These are phyloP conservation scores for Candida orba DNA, from an alignment of 805 yeast species.

Conservation along the genomic window DNA sequence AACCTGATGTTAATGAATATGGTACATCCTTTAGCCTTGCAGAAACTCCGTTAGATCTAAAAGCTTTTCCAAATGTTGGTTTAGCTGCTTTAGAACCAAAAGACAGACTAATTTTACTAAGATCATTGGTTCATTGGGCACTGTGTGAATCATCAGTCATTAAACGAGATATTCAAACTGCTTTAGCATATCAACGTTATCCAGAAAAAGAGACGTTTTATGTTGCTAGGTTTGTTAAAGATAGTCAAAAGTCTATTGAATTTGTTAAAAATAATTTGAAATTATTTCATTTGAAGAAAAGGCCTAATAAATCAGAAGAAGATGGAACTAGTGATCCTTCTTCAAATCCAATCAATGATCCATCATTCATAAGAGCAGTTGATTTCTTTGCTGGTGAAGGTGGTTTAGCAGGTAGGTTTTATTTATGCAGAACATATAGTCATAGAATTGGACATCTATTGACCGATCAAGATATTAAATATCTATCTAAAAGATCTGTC, in stretches of 20 bases:
- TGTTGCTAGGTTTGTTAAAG: constrained; percentile 18
- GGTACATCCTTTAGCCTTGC: constrained; percentile 12
- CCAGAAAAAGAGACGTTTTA: constrained; percentile 22
- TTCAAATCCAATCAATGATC: constrained; percentile 15
- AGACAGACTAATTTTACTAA: constrained; percentile 20
- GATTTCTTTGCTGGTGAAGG: constrained; percentile 24
- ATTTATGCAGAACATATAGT: constrained; percentile 18
- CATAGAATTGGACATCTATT: constrained; percentile 13
- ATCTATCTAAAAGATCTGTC: constrained; percentile 4
- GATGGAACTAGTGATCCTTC: constrained; percentile 14
- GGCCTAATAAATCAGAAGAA: constrained; percentile 1
- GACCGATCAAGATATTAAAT: constrained; percentile 8
- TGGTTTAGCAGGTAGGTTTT: constrained; percentile 21
- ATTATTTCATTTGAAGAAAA: constrained; percentile 2
- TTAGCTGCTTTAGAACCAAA: constrained; percentile 14
- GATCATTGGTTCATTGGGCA: constrained; percentile 20
- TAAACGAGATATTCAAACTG: constrained; percentile 8
- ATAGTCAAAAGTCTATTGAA: constrained; percentile 17
- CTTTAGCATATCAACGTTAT: background rate
- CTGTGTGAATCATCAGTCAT: constrained; percentile 14
- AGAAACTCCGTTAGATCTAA: constrained; percentile 18
- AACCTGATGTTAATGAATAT: constrained; percentile 6
- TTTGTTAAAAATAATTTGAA: constrained; percentile 11
- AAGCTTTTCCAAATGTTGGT: constrained; percentile 14
- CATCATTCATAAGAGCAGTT: constrained; percentile 17